phyloP scores from a whole-genome alignment of 1,284 basidiomycete genomes.

The Porodaedalea pini region DNA sequence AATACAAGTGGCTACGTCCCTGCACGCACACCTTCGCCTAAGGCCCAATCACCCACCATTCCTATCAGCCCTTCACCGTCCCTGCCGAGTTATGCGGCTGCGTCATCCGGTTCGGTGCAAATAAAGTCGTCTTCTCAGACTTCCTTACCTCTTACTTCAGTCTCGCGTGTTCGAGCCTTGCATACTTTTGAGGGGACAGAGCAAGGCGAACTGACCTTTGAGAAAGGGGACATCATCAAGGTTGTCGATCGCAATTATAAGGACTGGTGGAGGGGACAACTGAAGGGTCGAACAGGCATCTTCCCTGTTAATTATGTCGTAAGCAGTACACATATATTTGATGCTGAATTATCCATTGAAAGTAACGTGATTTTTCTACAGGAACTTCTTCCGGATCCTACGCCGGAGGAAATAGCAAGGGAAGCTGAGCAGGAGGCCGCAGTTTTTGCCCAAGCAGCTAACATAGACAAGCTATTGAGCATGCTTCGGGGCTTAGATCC shows the following conservation, averaged over 20 bases:
- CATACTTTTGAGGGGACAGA: constrained; percentile 90
- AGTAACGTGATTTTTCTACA: constrained; percentile 31
- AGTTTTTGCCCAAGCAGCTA: constrained; percentile 80
- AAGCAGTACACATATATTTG: constrained; percentile 29
- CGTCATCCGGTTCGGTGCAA: constrained; percentile 26
- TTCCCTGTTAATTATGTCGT: constrained; percentile 98
- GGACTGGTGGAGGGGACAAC: constrained; percentile 98
- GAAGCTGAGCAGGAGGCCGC: constrained; percentile 89
- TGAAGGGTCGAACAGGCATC: constrained; percentile 91
- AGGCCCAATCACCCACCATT: constrained; percentile 26
- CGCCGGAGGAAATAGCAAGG: constrained; percentile 70
- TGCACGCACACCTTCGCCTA: constrained; percentile 39
- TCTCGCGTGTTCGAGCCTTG: constrained; percentile 86
- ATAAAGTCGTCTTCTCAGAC: constrained; percentile 17
- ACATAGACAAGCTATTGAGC: constrained; percentile 84
- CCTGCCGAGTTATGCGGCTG: constrained; percentile 21
- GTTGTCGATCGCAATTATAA: constrained; percentile 94
- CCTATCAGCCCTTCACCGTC: constrained; percentile 25
- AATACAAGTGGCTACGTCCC: constrained; percentile 42
- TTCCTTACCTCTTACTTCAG: constrained; percentile 30
- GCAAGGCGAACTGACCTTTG: constrained; percentile 88
- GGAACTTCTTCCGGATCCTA: constrained; percentile 89
- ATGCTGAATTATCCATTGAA: background rate
- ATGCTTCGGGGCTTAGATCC: constrained; percentile 80
- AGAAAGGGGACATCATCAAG: constrained; percentile 93